These are phyloP conservation scores for Cryptococcus sp. DNA, from an alignment of 1,284 basidiomycete genomes.

Conservation along the genomic window DNA sequence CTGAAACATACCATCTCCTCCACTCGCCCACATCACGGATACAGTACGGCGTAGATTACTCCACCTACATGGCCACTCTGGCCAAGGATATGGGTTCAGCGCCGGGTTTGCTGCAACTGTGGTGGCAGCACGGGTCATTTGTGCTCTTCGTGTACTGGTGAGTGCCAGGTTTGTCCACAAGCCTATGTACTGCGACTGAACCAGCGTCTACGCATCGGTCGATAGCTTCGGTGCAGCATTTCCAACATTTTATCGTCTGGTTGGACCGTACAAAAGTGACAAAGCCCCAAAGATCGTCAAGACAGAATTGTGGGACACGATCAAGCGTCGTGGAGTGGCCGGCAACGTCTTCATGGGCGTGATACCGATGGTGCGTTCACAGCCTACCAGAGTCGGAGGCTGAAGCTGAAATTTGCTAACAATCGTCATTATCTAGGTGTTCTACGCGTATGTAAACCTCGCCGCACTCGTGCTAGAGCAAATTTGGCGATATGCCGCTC, in stretches of 20 bases:
- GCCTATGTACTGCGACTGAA: background rate
- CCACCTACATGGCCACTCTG: constrained; percentile 62
- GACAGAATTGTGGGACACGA: constrained; percentile 67
- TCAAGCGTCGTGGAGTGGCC: constrained; percentile 60
- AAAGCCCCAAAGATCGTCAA: constrained; percentile 57
- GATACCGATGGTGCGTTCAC: constrained; percentile 57
- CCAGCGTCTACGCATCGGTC: background rate
- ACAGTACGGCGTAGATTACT: constrained; percentile 60
- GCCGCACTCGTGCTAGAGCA: constrained; percentile 42
- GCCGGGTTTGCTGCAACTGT: constrained; percentile 59
- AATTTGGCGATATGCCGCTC: constrained; percentile 26
- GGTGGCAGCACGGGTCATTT: constrained; percentile 59
- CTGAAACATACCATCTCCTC: constrained; percentile 63
- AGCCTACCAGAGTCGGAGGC: no score
- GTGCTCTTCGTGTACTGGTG: constrained; percentile 63
- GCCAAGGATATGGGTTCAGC: constrained; percentile 65
- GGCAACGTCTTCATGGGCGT: constrained; percentile 67
- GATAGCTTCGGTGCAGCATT: constrained; percentile 64
- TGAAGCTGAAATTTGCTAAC: background rate
- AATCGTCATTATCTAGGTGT: constrained; percentile 24
- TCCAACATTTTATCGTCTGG: constrained; percentile 63
- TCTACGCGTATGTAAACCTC: constrained; percentile 54
- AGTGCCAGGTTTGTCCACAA: constrained; percentile 18
- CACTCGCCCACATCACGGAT: constrained; percentile 61
- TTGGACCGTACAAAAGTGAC: constrained; percentile 59